These are phyloP conservation scores for Abrus pulchellus DNA, from an alignment of 306 rosid species.

Conservation along the genomic window DNA sequence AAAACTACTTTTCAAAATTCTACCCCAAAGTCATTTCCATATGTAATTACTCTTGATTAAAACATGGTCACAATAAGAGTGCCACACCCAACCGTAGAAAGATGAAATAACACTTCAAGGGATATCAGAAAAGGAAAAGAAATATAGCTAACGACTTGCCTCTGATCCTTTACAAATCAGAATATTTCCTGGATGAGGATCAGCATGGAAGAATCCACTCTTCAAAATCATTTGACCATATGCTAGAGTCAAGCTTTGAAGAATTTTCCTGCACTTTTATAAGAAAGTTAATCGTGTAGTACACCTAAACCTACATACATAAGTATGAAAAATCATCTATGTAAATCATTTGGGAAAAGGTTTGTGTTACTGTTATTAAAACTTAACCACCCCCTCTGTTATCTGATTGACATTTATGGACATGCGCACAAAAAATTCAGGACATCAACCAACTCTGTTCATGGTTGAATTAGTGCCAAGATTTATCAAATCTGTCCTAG, in stretches of 20 bases:
- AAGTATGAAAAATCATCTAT: constrained; percentile 35
- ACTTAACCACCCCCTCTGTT: constrained; percentile 18
- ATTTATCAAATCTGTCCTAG: constrained; percentile 25
- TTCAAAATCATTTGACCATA: constrained; percentile 99
- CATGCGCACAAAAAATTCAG: background rate
- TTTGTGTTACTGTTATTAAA: constrained; percentile 17
- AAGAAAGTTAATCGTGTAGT: constrained; percentile 20
- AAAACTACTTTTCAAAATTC: constrained; percentile 41
- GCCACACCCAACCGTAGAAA: constrained; percentile 28
- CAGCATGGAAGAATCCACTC: constrained; percentile 98
- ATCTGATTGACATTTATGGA: constrained; percentile 15
- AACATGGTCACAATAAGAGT: constrained; percentile 17
- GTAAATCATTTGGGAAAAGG: constrained; percentile 11
- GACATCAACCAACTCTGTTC: background rate
- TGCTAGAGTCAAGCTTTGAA: constrained; percentile 91
- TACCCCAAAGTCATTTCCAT: constrained; percentile 19
- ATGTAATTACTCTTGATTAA: constrained; percentile 29
- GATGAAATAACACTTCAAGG: constrained; percentile 21
- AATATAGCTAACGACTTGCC: constrained; percentile 68
- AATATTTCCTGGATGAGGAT: constrained; percentile 98
- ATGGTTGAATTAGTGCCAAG: background rate
- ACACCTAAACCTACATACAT: constrained; percentile 16
- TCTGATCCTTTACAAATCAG: constrained; percentile 93
- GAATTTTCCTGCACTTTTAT: constrained; percentile 83
- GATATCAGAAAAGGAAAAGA: constrained; percentile 9